These are phyloP conservation scores for Acanthamoeba healyi DNA, from an alignment of 208 protist genomes.

Conservation along the genomic window DNA sequence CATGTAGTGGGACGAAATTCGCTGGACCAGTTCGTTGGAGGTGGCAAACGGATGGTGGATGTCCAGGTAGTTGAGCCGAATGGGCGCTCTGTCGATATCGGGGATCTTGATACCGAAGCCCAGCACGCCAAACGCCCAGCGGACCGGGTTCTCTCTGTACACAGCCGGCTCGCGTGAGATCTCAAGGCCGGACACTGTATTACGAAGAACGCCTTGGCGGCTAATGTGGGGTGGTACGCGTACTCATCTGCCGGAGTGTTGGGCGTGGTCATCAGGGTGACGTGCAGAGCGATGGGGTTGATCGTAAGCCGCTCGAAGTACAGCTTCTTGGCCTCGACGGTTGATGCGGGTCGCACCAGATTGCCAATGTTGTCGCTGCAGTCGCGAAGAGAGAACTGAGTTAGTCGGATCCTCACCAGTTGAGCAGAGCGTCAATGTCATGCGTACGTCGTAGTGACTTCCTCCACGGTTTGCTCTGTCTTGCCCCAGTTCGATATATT, in stretches of 20 bases:
- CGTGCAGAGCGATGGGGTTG: conserved; percentile 77
- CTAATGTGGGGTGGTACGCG: neutral
- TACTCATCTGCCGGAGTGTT: neutral
- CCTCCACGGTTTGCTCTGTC: conserved; percentile 38
- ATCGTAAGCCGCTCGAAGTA: conserved; percentile 81
- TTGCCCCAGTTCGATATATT: conserved; percentile 69
- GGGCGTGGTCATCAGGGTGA: conserved; percentile 73
- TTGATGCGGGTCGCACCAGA: conserved; percentile 4
- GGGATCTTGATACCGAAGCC: conserved; percentile 77
- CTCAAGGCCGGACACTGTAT: too few relatives aligned
- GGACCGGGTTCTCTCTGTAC: conserved; percentile 60
- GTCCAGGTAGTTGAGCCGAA: conserved; percentile 83
- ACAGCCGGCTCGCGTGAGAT: too few relatives aligned
- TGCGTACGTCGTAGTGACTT: conserved; percentile 46
- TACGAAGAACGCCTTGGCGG: neutral
- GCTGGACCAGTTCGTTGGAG: conserved; percentile 69
- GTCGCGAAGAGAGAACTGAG: too few relatives aligned
- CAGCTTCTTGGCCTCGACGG: conserved; percentile 68
- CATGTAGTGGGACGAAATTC: conserved; percentile 80
- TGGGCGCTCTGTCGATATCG: conserved; percentile 83
- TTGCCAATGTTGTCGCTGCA: neutral
- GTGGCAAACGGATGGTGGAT: conserved; percentile 82
- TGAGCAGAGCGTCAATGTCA: neutral
- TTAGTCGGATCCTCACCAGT: too few relatives aligned
- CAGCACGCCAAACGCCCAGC: conserved; percentile 72